Base-by-base conservation (phyloP, 352 stramenopile genomes). In the Phytophthora sansomeana region DNA sequence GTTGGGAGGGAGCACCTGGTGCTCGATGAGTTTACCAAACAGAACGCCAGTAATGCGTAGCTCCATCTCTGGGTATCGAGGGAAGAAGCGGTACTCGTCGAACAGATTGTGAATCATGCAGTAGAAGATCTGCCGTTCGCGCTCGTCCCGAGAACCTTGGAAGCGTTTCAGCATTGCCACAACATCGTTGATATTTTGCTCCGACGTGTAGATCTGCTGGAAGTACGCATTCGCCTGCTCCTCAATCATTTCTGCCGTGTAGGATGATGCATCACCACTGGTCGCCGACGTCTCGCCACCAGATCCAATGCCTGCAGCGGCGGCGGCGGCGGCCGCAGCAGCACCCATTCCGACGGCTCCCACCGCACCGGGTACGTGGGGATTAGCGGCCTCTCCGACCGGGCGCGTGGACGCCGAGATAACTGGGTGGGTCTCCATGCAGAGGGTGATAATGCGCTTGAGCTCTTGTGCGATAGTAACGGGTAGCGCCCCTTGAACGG, bases 91-190 rank as follows among this genome's bases (percentile, higher is more conserved):
- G 75, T 99, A 99, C 78, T 99, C 97, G 68, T 99, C 97, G 74
- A 99, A 99, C 2, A 99, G 79, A 72, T 99, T 99, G 80, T 99
- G 97, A 63, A 99, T 98, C 97, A 99, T 99, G 72, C 96, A 99
- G 42, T 98, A 98, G 75, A 99, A 99, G 66, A 99, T 99, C 75
- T 99, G 97, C 52, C 98, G 97, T 68, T 99, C 97, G 46, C 95
- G 91, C 30, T 92, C 87, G 61, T 99, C 97, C 8, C 91, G 91
- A 13, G 95, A 99, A 21, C 83, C 88, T 81, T 99, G 98, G 85
- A 99, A 99, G n/a, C 90, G 89, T 76, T 99, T 98, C 32, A 99
- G 85, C 95, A 99, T 99, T 62, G 97, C 93, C 29, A 99, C 96
- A 10, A 99, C 95, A 63, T 99, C 97, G 29, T 97, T 97, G 64